These are phyloP conservation scores for Arctium minus DNA, from an alignment of 129 eudicot species.

Conservation along the genomic window DNA sequence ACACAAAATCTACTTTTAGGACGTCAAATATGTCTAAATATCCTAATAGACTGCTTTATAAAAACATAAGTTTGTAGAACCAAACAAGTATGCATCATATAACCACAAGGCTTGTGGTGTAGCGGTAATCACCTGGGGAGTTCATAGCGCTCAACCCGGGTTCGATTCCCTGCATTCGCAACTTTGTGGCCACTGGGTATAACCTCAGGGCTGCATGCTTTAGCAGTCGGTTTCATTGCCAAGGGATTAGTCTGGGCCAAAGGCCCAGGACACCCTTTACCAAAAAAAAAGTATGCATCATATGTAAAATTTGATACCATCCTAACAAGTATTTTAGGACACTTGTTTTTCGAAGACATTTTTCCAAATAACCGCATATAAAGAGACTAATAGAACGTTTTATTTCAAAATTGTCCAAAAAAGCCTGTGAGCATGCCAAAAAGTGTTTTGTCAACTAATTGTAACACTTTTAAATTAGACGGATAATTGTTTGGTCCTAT, in stretches of 20 bases:
- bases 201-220: too few relatives aligned
- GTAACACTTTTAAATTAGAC: background rate
- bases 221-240: too few relatives aligned
- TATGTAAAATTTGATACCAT: background rate
- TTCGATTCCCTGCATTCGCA: too few relatives aligned
- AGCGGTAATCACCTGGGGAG: too few relatives aligned
- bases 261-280: too few relatives aligned
- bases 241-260: too few relatives aligned
- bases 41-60: background rate
- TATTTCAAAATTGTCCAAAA: background rate
- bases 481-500: background rate
- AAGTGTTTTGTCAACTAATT: too few relatives aligned
- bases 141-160: too few relatives aligned
- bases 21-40: background rate
- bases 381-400: background rate
- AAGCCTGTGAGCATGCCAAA: background rate
- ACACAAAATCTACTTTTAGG: background rate
- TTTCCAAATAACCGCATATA: background rate
- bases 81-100: background rate
- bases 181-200: too few relatives aligned
- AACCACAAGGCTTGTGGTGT: too few relatives aligned
- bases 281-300: too few relatives aligned
- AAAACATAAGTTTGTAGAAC: too few relatives aligned
- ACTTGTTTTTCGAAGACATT: background rate
- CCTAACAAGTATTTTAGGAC: background rate